Base-by-base conservation (phyloP, 306 rosid species). In the Vigna trinervia region DNA sequence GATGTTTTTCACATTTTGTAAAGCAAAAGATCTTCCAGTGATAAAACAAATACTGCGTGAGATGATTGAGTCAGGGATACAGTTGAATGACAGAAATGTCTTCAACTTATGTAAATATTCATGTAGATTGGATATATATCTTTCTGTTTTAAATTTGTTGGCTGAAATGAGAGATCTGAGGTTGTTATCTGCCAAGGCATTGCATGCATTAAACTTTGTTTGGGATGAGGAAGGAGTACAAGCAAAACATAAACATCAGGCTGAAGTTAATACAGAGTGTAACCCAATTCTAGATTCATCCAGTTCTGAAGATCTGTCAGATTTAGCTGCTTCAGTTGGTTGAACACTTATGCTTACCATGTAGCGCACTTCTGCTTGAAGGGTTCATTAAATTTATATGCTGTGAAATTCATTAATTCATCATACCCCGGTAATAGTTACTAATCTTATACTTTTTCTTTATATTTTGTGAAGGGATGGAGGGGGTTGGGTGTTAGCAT, bases 21-120 rank as follows among this genome's bases (percentile, higher is more conserved):
- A 76, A 77, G 86, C 69, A 80, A 84, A 67, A 73, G 71, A 87
- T 65, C 32, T 32, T 43, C 77, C 50, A 64, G 79, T 68, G 84
- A 74, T 87, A 8, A 68, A 84, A 4, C 78, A 78, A 46, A 79
- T 86, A 78, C 84, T 91, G 28, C 73, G 78, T 56, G 93, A 89
- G 84, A 91, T 91, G 92, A 81, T 87, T 81, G 87, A 81, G 77
- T 81, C 73, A 45, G 85, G 90, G 80, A 54, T 81, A 19, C 71
- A 82, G 19, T 74, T 89, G 77, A 82, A 81, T 67, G 72, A 57
- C 74, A 61, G 71, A 62, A 91, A 83, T 75, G 83, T 86, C 78
- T 74, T 65, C 51, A 68, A 80, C 77, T 43, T 89, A 43, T 79
- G 69, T 68, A 84, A 83, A 63, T 71, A 84, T 39, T 48, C 62